phyloP scores from a whole-genome alignment of 768 basidiomycete genomes.

The Pholiota molesta region DNA sequence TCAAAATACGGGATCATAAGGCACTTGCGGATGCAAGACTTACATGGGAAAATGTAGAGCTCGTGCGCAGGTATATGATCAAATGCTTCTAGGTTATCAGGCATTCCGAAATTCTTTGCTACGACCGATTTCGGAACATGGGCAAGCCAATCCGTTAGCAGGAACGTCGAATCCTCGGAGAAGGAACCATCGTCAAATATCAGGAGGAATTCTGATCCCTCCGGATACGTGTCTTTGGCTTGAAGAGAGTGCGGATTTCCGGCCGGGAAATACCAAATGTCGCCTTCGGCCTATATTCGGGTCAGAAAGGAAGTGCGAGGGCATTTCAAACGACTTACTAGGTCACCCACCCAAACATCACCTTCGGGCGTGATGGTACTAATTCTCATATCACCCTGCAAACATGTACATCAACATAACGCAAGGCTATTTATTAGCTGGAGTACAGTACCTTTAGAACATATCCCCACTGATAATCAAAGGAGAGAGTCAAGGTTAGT shows the following conservation, averaged over 20 bases:
- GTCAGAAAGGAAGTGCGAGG: background rate
- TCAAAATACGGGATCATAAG: too few relatives aligned
- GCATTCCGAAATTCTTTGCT: conserved; percentile 64
- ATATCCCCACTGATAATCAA: conserved; percentile 51
- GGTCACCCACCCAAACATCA: conserved; percentile 52
- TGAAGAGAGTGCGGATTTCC: conserved; percentile 61
- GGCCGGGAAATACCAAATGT: conserved; percentile 64
- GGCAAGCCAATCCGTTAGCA: conserved; percentile 68
- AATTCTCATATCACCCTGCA: conserved; percentile 47
- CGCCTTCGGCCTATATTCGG: conserved; percentile 30
- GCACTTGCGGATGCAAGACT: background rate
- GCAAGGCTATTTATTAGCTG: background rate
- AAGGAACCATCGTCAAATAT: conserved; percentile 47
- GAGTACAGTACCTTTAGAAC: conserved; percentile 41
- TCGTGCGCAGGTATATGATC: conserved; percentile 55
- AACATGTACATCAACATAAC: conserved; percentile 4
- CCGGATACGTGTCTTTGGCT: conserved; percentile 47
- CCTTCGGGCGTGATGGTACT: conserved; percentile 57
- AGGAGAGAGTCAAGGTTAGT: conserved; percentile 2
- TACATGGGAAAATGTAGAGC: conserved; percentile 55
- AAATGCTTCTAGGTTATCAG: conserved; percentile 43
- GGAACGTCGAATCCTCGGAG: conserved; percentile 61
- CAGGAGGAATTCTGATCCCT: conserved; percentile 58
- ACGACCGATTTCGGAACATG: conserved; percentile 60
- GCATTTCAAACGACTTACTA: conserved; percentile 36